Evolutionary conservation across 2,329 filamentous ascomycete species (phyloP).

Genomic region (Botrytis medusae): DNA sequence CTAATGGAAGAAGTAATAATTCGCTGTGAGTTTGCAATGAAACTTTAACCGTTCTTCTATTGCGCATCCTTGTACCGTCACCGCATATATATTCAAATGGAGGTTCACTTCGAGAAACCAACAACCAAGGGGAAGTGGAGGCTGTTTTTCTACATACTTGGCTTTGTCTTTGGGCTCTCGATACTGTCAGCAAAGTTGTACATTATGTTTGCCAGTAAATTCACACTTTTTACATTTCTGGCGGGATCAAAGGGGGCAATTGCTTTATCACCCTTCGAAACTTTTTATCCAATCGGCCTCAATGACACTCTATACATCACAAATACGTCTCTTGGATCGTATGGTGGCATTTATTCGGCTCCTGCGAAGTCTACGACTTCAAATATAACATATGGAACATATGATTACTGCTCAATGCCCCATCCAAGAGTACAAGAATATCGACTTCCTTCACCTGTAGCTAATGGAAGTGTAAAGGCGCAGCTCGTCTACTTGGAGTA

Average conservation of each 20-base stretch:
- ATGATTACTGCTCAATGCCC: conserved; percentile 45
- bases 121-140: background rate
- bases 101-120: background rate
- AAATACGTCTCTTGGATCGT: conserved; percentile 41
- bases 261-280: conserved; percentile 26
- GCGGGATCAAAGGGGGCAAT: background rate
- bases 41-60: background rate
- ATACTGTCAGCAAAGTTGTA: background rate
- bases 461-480: conserved; percentile 35
- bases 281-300: conserved; percentile 42
- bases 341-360: conserved; percentile 42
- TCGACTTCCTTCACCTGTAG: conserved; percentile 36
- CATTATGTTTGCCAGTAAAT: background rate
- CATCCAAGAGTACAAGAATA: conserved; percentile 42
- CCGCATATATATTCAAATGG: background rate
- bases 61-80: background rate
- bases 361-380: conserved; percentile 28
- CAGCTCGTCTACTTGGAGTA: conserved; percentile 44
- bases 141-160: background rate
- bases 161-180: background rate
- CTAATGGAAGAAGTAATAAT: background rate
- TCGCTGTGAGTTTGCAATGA: background rate
- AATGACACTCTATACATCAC: conserved; percentile 43
- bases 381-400: conserved; percentile 36
- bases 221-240: background rate